Conservation (phyloP, 257 asterid species). For the Gardenia jasminoides region DNA sequence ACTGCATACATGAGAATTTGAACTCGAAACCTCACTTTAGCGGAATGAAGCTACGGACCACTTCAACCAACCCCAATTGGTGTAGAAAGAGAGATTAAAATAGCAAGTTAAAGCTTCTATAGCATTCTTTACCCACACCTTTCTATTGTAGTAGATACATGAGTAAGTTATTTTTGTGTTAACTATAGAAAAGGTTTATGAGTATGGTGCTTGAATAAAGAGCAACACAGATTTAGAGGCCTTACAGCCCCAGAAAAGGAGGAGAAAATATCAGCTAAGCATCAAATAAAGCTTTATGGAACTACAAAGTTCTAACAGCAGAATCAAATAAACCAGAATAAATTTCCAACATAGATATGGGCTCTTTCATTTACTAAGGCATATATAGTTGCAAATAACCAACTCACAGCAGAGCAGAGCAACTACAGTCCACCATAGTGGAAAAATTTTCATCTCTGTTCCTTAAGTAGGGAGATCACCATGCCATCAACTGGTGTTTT, state of each 20-base stretch:
- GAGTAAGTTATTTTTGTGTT: not conserved
- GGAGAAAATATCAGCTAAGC: not conserved
- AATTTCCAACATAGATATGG: not conserved
- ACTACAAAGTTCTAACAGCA: not conserved
- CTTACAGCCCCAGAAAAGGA: not conserved
- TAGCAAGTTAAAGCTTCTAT: not conserved
- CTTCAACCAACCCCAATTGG: too few species aligned
- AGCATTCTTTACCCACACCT: not conserved
- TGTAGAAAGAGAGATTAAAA: not conserved
- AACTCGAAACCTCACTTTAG: too few species aligned
- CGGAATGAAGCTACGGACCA: too few species aligned
- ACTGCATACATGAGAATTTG: too few species aligned
- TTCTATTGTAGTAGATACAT: not conserved
- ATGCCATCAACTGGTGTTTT: not conserved
- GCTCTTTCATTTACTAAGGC: not conserved
- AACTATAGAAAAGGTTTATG: not conserved
- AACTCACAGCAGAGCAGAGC: not conserved
- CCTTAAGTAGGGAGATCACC: not conserved
- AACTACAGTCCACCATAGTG: not conserved
- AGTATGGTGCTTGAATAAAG: not conserved
- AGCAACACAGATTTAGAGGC: not conserved
- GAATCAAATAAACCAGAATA: not conserved
- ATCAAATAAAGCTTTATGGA: not conserved
- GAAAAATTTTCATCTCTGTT: not conserved
- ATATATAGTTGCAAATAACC: not conserved